phyloP scores from a whole-genome alignment of 306 rosid species.

The Quercus mongolica region DNA sequence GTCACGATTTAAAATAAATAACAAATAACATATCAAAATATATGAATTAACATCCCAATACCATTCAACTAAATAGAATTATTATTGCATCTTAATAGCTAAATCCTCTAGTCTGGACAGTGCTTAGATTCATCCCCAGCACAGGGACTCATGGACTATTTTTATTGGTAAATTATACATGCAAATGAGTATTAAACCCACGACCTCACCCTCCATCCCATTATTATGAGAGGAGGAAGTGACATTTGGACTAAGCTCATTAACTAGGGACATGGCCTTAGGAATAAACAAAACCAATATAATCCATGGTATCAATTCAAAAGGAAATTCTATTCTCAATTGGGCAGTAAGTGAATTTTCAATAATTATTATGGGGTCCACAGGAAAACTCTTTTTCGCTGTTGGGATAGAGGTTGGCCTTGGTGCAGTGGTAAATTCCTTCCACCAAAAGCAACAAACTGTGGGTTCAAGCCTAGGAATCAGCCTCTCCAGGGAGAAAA shows the following conservation, averaged over 20 bases:
- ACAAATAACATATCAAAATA: not conserved
- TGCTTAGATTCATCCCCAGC: not conserved
- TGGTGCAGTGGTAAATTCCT: too few species aligned
- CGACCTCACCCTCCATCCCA: too few species aligned
- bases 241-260: too few species aligned
- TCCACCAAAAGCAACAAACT: too few species aligned
- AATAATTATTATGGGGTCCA: not conserved
- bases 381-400: too few species aligned
- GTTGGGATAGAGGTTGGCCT: too few species aligned
- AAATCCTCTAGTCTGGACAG: not conserved
- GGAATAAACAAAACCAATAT: not conserved
- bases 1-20: not conserved
- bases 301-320: not conserved
- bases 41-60: conserved; percentile 3
- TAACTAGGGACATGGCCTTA: not conserved
- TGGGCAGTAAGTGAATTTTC: too few species aligned
- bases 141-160: not conserved
- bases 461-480: too few species aligned
- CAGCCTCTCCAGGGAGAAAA: too few species aligned
- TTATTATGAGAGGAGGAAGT: too few species aligned
- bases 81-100: not conserved
- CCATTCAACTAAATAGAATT: conserved; percentile 6
- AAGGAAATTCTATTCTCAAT: not conserved
- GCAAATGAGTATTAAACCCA: too few species aligned
- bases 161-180: too few species aligned